These are phyloP conservation scores for Alternaria metachromatica DNA, from an alignment of 2,329 filamentous ascomycete genomes.

Conservation along the genomic window DNA sequence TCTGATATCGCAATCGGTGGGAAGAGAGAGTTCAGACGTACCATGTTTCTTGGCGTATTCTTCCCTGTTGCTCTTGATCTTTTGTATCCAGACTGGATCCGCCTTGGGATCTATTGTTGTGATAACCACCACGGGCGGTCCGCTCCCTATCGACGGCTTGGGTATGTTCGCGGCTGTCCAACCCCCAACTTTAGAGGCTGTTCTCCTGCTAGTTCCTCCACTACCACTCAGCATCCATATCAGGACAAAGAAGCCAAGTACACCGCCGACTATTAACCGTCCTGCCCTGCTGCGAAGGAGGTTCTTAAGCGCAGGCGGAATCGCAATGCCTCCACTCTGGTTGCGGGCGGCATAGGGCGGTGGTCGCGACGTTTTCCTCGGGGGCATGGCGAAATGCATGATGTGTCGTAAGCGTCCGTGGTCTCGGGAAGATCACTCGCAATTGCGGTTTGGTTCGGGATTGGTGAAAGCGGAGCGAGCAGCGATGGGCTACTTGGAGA, in stretches of 20 bases:
- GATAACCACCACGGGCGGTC: constrained; percentile 73
- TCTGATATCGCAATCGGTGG: not conserved
- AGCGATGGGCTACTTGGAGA: constrained; percentile 22
- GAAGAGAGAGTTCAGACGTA: constrained; percentile 45
- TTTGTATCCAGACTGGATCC: constrained; percentile 71
- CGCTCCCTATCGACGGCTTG: constrained; percentile 52
- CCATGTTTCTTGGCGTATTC: constrained; percentile 87
- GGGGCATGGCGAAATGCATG: constrained; percentile 89
- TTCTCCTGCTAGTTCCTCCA: constrained; percentile 23
- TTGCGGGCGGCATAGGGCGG: constrained; percentile 72
- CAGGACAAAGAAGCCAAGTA: constrained; percentile 62
- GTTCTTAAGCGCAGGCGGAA: constrained; percentile 56
- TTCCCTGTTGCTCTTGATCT: constrained; percentile 80
- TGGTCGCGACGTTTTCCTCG: constrained; percentile 81
- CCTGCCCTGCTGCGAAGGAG: constrained; percentile 63
- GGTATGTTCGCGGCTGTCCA: constrained; percentile 26
- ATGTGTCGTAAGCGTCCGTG: constrained; percentile 24
- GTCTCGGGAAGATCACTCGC: constrained; percentile 24
- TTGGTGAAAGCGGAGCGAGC: constrained; percentile 24
- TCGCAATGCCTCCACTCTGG: constrained; percentile 45
- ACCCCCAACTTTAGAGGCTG: constrained; percentile 10
- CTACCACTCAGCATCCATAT: constrained; percentile 47
- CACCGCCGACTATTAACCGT: constrained; percentile 61
- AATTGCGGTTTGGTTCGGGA: constrained; percentile 4
- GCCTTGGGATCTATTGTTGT: constrained; percentile 78